These are phyloP conservation scores for Paecilomyces dactylethromorphus DNA, from an alignment of 2,329 filamentous ascomycete species.

Conservation along the genomic window DNA sequence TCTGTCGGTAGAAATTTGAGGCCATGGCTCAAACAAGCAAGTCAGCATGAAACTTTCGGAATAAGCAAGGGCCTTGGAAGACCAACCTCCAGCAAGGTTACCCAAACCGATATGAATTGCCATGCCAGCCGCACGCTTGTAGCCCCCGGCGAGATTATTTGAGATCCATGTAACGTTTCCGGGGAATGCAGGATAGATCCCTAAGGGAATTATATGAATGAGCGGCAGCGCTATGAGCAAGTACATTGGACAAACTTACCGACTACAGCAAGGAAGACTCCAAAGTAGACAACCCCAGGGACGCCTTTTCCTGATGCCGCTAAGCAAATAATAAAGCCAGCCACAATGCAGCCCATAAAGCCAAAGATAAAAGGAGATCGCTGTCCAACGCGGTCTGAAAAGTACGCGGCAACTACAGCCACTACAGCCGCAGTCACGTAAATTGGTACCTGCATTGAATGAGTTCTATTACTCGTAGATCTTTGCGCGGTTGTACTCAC, in stretches of 20 bases:
- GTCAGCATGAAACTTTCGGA: background rate
- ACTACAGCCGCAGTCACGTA: slow-evolving; percentile 34
- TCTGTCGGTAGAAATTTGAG: slow-evolving; percentile 61
- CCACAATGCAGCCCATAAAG: slow-evolving; percentile 47
- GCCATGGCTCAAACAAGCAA: slow-evolving; percentile 50
- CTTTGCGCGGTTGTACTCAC: slow-evolving; percentile 9
- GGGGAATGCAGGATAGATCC: slow-evolving; percentile 42
- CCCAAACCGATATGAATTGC: slow-evolving; percentile 58
- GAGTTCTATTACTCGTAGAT: background rate
- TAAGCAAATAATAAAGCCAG: slow-evolving; percentile 51
- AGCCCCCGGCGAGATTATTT: slow-evolving; percentile 53
- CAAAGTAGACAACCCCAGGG: slow-evolving; percentile 41
- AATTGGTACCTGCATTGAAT: slow-evolving; percentile 23
- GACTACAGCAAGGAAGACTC: slow-evolving; percentile 41
- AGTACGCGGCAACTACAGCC: slow-evolving; percentile 41
- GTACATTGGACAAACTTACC: slow-evolving; percentile 20
- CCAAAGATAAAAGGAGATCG: slow-evolving; percentile 50
- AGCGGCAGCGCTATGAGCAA: background rate
- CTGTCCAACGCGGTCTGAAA: slow-evolving; percentile 52
- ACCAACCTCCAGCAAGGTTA: slow-evolving; percentile 39
- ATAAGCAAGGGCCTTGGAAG: background rate
- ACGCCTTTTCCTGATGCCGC: slow-evolving; percentile 24
- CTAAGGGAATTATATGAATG: slow-evolving; percentile 10
- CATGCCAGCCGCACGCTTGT: slow-evolving; percentile 55
- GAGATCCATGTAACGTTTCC: slow-evolving; percentile 51